phyloP scores from a whole-genome alignment of 768 basidiomycete species.

The Agaricus subrufescens region DNA sequence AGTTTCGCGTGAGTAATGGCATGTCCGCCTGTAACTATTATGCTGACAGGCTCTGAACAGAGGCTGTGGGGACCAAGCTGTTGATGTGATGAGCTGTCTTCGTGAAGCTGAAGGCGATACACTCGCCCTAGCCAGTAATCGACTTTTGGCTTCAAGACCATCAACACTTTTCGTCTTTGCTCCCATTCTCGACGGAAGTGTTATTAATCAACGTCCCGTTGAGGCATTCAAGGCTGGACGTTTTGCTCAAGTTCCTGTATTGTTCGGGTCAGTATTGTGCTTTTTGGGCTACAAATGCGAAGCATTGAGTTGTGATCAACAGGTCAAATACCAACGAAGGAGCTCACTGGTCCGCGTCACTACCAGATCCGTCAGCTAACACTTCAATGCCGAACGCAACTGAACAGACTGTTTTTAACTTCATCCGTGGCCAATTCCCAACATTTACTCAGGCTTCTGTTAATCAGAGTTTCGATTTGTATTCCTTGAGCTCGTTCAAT shows the following conservation, averaged over 20 bases:
- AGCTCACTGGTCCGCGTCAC: conserved; percentile 30
- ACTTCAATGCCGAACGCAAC: conserved; percentile 33
- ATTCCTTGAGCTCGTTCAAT: conserved; percentile 29
- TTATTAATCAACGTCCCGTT: conserved; percentile 30
- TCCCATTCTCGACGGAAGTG: conserved; percentile 30
- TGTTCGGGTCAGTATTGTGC: conserved; percentile 25
- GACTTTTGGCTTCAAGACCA: conserved; percentile 23
- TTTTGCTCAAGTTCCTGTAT: conserved; percentile 33
- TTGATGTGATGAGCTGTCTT: conserved; percentile 27
- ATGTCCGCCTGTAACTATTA: background rate
- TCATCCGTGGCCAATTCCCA: conserved; percentile 35
- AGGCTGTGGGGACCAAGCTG: conserved; percentile 18
- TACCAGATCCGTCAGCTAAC: conserved; percentile 31
- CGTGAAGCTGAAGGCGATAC: conserved; percentile 21
- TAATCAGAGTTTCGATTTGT: conserved; percentile 24
- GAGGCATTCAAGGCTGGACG: conserved; percentile 32
- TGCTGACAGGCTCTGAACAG: conserved; percentile 11
- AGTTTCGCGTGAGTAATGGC: conserved; percentile 26
- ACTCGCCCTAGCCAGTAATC: conserved; percentile 28
- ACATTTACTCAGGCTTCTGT: conserved; percentile 25
- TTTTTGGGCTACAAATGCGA: too few relatives aligned
- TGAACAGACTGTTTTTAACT: conserved; percentile 35
- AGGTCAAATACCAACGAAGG: conserved; percentile 39
- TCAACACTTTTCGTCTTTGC: conserved; percentile 33
- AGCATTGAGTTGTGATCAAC: background rate